These are phyloP conservation scores for Dactylonectria macrodidyma DNA, from an alignment of 2,329 filamentous ascomycete species.

Conservation along the genomic window DNA sequence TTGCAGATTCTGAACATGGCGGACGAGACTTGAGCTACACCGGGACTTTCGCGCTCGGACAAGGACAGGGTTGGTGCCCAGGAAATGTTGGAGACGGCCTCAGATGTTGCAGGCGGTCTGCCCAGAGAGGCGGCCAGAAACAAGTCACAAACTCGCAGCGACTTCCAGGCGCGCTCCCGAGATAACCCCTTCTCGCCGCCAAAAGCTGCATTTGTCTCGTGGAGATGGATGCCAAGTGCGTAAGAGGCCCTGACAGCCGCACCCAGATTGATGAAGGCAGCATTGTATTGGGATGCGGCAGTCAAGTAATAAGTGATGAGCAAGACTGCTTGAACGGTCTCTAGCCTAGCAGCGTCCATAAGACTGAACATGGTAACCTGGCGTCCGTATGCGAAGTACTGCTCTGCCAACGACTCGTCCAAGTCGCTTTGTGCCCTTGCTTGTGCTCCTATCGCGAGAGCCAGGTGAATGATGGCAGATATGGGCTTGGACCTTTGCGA, in stretches of 20 bases:
- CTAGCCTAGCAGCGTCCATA: slow-evolving; percentile 5
- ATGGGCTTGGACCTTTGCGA: slow-evolving; percentile 6
- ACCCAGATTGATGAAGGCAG: slow-evolving; percentile 12
- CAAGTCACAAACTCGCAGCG: slow-evolving; percentile 12
- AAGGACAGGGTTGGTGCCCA: slow-evolving; percentile 7
- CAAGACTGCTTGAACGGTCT: slow-evolving; percentile 4
- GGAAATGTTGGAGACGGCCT: slow-evolving; percentile 11
- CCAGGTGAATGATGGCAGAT: slow-evolving; percentile 13
- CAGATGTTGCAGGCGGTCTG: slow-evolving; percentile 9
- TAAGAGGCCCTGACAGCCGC: slow-evolving; percentile 3
- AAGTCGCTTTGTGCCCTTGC: slow-evolving; percentile 1
- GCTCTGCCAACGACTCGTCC: slow-evolving; percentile 10
- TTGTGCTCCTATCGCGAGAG: slow-evolving; percentile 8
- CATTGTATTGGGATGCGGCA: slow-evolving; percentile 15
- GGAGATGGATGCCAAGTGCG: slow-evolving; percentile 11
- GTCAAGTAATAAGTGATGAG: slow-evolving; percentile 14
- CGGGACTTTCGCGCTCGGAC: neutral
- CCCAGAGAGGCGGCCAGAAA: slow-evolving; percentile 13
- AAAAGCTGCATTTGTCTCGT: slow-evolving; percentile 13
- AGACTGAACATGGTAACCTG: slow-evolving; percentile 10
- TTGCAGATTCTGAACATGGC: slow-evolving; percentile 22
- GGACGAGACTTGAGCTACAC: slow-evolving; percentile 7
- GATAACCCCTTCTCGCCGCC: slow-evolving; percentile 7
- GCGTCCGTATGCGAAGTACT: slow-evolving; percentile 15
- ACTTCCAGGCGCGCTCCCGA: slow-evolving; percentile 19